Percentiles rank a stretch among this genome's conserved stretches.
Conservation (phyloP, 2,329 filamentous ascomycete species). For the Fusarium sp. region DNA sequence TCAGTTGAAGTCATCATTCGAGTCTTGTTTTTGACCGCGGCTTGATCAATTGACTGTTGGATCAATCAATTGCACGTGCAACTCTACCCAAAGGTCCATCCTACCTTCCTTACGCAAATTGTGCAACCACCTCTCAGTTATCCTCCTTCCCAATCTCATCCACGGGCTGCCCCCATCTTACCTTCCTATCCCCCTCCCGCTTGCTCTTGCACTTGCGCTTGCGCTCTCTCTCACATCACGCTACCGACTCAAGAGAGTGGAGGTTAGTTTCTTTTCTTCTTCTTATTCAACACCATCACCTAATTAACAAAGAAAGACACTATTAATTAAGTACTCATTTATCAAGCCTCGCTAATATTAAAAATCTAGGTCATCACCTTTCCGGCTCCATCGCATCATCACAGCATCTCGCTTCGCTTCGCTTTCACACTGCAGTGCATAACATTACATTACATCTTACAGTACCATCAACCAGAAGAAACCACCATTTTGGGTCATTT, state of each 20-base stretch:
- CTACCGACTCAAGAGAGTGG: constrained; percentile 13
- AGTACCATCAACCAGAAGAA: neutral
- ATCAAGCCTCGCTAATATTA: neutral
- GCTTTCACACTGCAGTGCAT: neutral
- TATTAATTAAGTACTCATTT: neutral
- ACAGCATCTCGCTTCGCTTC: neutral
- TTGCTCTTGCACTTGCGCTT: neutral
- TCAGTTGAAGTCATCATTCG: neutral
- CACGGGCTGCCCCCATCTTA: constrained; percentile 20
- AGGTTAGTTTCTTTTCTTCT: constrained; percentile 16
- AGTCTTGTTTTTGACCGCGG: constrained; percentile 15
- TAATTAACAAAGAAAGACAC: constrained; percentile 25
- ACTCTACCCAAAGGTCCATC: constrained; percentile 6
- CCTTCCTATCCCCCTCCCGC: constrained; percentile 19
- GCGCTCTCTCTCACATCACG: constrained; percentile 3
- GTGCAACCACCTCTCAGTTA: constrained; percentile 34
- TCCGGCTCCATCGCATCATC: constrained; percentile 7
- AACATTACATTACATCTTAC: neutral
- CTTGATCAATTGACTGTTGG: constrained; percentile 2
- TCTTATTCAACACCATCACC: constrained; percentile 29
- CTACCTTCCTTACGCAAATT: constrained; percentile 14
- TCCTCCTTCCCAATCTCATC: constrained; percentile 33
- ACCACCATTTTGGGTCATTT: constrained; percentile 3
- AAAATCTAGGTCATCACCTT: neutral
- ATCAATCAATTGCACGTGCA: constrained; percentile 34